A percentile compares a stretch with the other conserved stretches of the same genome.
phyloP scores from a whole-genome alignment of 768 basidiomycete species.

The Amanita subjunquillea region DNA sequence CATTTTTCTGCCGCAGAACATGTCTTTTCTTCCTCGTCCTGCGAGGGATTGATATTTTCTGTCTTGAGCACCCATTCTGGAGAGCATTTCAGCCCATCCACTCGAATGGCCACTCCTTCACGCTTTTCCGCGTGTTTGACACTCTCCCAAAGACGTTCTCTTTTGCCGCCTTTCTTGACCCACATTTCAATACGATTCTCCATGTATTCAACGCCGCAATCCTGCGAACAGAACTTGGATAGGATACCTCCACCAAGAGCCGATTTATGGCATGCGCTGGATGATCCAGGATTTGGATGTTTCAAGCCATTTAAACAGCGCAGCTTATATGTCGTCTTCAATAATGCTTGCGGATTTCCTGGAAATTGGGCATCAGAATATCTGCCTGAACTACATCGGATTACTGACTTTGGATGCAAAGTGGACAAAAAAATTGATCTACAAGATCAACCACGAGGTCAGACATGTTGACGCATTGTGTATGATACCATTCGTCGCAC shows the following conservation, averaged over 20 bases:
- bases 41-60: constrained; percentile 13
- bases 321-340: constrained; percentile 70
- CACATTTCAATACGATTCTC: constrained; percentile 51
- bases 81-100: constrained; percentile 16
- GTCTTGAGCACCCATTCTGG: constrained; percentile 1
- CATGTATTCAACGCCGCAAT: constrained; percentile 74
- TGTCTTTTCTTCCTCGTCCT: background rate
- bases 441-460: constrained; percentile 80
- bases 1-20: background rate
- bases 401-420: constrained; percentile 62
- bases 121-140: constrained; percentile 61
- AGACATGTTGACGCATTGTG: constrained; percentile 71
- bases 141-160: constrained; percentile 59
- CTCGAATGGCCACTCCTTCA: constrained; percentile 56
- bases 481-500: constrained; percentile 95
- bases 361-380: constrained; percentile 6
- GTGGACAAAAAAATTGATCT: constrained; percentile 86
- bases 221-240: constrained; percentile 89
- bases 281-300: constrained; percentile 49
- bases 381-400: background rate
- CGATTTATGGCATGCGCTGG: constrained; percentile 69
- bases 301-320: constrained; percentile 67
- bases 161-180: constrained; percentile 52
- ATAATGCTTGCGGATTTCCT: constrained; percentile 51
- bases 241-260: constrained; percentile 54